Conservation (phyloP, 352 stramenopile species). For the Pythium myriotylum region DNA sequence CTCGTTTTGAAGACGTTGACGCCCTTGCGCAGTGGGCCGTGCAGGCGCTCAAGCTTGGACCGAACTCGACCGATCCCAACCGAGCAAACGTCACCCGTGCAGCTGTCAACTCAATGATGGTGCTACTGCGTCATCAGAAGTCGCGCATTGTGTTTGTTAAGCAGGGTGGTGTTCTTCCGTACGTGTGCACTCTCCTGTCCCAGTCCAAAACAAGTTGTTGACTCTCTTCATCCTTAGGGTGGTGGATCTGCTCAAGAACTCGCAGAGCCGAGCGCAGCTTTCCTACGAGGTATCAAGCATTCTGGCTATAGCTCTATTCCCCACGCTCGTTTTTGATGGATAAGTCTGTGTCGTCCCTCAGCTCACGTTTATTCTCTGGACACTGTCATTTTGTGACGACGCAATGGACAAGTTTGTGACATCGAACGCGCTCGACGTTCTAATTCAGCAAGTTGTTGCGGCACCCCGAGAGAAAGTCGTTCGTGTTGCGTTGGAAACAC, state of each 20-base stretch:
- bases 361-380: conserved; percentile 97
- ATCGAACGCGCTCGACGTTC: conserved; percentile 61
- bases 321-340: too few relatives aligned
- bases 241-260: conserved; percentile 76
- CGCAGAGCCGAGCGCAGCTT: conserved; percentile 91
- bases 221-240: conserved; percentile 33
- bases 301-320: too few relatives aligned
- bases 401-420: conserved; percentile 79
- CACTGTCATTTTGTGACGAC: conserved; percentile 91
- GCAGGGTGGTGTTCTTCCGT: conserved; percentile 89
- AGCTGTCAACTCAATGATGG: conserved; percentile 91
- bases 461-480: conserved; percentile 97
- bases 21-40: conserved; percentile 79
- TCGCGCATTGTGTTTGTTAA: conserved; percentile 90
- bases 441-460: conserved; percentile 87
- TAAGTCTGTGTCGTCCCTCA: conserved; percentile 26
- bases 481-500: conserved; percentile 92
- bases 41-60: conserved; percentile 68
- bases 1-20: conserved; percentile 78
- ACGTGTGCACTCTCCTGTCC: conserved; percentile 32
- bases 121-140: conserved; percentile 89
- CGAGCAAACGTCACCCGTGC: conserved; percentile 79
- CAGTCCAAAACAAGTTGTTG: not conserved
- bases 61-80: conserved; percentile 65
- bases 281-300: conserved; percentile 87